A percentile compares a stretch with the other conserved stretches of the same genome.
phyloP scores from a whole-genome alignment of 441 rosid genomes.

The Dalechampia spathulata region DNA sequence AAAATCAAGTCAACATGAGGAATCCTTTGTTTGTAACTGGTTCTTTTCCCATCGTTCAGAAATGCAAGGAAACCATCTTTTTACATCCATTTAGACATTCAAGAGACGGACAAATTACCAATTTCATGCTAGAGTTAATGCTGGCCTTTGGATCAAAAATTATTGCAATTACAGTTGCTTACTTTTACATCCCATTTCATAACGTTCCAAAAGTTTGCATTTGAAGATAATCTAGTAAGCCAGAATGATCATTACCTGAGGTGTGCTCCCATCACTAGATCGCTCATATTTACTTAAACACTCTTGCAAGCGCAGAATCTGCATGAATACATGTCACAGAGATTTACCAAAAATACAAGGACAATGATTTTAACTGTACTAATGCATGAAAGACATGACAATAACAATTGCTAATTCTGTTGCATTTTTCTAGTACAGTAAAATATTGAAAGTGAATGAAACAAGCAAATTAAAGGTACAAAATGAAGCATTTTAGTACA shows the following conservation, averaged over 20 bases:
- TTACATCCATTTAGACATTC: not conserved
- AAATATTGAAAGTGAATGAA: not conserved
- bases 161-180: not conserved
- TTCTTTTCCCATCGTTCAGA: not conserved
- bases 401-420: too few relatives aligned
- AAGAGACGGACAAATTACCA: not conserved
- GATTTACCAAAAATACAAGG: not conserved
- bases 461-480: not conserved
- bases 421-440: too few relatives aligned
- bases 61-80: not conserved
- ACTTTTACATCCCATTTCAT: not conserved
- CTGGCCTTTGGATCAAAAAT: not conserved
- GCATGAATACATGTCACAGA: conserved; percentile 13
- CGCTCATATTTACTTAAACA: conserved; percentile 86
- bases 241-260: conserved; percentile 56
- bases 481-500: not conserved
- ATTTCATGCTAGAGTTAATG: not conserved
- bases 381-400: conserved; percentile 2
- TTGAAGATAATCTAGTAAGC: conserved; percentile 3
- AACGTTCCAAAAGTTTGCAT: not conserved
- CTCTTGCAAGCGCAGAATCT: conserved; percentile 93
- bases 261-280: conserved; percentile 70
- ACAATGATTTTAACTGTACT: conserved; percentile 2
- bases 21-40: not conserved
- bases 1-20: not conserved